Evolutionary conservation across 1,284 basidiomycete genomes (phyloP), one percentile per base, ranked within the genome.

Genomic region (Lentinula novae-zelandiae): DNA sequence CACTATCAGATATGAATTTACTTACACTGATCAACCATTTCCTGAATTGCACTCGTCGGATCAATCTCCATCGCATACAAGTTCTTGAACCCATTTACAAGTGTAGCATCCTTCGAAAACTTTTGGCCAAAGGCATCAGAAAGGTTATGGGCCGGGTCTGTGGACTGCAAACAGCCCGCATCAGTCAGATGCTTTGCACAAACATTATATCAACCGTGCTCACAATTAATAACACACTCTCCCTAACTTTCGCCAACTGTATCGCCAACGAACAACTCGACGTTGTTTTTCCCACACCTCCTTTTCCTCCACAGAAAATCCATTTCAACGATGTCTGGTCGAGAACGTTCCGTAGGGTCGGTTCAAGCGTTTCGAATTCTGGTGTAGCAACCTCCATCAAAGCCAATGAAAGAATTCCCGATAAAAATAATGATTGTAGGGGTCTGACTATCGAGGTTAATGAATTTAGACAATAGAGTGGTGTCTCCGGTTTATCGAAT

Each of bases 51-150:
- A 67, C 93, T 93, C 60, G 93, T 96, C 5, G 96, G 96, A 77
- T 99, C 96, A 72, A 99, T 99, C 78, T 99, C 96, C 96, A 99
- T 99, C 0, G 97, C 96, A 70, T 77, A 96, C 46, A 99, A 84
- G 78, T 99, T 99, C 67, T 93, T 87, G 68, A 98, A 98, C 4
- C 97, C 96, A 70, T 98, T 98, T 58, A 99, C 97, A 76, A 93
- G 93, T n/a, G 96, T 99, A 38, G 96, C 96, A 73, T 99, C 97
- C 72, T 98, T 98, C 64, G 93, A 95, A 76, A 99, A 99, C 79
- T 99, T 99, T 73, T 99, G 96, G 10, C 95, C 93, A 74, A 99
- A 99, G 6, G 97, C 96, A 76, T 99, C 96, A 13, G 96, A 98
- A 44, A 99, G 81, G 76, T 99, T 99, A 80, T 99, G 96, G 44